Evolutionary conservation across 2,329 filamentous ascomycete genomes (phyloP).

Genomic region (Didymella sp.): DNA sequence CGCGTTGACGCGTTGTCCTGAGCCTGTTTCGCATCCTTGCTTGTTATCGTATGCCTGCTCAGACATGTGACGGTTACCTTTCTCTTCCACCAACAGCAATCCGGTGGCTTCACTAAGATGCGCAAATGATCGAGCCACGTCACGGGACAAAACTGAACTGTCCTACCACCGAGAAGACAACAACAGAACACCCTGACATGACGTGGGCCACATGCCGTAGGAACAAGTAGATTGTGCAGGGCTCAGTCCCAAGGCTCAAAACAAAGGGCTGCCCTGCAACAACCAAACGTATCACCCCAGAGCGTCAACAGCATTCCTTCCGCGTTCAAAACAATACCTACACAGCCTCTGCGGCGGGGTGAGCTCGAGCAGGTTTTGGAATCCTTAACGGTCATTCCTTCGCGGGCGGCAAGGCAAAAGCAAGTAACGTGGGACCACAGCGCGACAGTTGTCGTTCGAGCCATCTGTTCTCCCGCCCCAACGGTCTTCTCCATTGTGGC

Average conservation of each 20-base stretch:
- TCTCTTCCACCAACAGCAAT: slow-evolving; percentile 5
- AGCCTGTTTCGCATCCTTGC: slow-evolving; percentile 9
- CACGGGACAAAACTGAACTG: slow-evolving; percentile 18
- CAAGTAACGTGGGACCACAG: slow-evolving; percentile 21
- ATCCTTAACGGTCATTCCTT: slow-evolving; percentile 7
- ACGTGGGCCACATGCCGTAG: slow-evolving; percentile 16
- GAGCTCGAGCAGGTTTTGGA: slow-evolving; percentile 14
- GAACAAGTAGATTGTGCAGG: neutral
- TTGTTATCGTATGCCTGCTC: slow-evolving; percentile 1
- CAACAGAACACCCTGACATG: neutral
- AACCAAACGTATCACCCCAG: neutral
- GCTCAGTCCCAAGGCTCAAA: neutral
- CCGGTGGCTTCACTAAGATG: slow-evolving; percentile 6
- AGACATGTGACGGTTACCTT: slow-evolving; percentile 10
- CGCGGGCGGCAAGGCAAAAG: slow-evolving; percentile 20
- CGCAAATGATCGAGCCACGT: slow-evolving; percentile 27
- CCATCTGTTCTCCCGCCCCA: slow-evolving; percentile 22
- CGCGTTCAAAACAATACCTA: slow-evolving; percentile 3
- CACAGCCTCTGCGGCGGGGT: slow-evolving; percentile 14
- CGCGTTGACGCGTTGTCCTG: slow-evolving; percentile 3
- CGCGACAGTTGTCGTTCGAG: slow-evolving; percentile 23
- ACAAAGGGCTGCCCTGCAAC: slow-evolving; percentile 6
- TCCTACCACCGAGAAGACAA: neutral
- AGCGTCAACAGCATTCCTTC: neutral
- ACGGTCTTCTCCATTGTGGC: slow-evolving; percentile 19